Evolutionary conservation across 345 rosid genomes (phyloP), one percentile per base, ranked within the genome.

Genomic region (Carallia pectinifolia): DNA sequence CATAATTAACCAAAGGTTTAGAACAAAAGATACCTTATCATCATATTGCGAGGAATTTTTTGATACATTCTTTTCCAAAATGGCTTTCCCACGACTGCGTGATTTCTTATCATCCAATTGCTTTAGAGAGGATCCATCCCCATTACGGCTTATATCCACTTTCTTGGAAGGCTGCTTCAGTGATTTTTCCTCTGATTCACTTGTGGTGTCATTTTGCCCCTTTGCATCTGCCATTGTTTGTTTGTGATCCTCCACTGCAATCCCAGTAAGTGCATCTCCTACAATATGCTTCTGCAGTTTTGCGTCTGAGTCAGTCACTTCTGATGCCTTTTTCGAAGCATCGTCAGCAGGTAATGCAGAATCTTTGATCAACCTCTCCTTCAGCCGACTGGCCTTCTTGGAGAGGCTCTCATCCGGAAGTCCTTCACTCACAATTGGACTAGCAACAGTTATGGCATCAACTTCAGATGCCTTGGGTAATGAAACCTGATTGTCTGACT

Each of bases 51-150:
- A 69, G 6, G 85, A 76, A 12, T 69, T 76, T 74, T 83, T 80
- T 44, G 77, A 34, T 33, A 67, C 38, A 71, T 76, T 86, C 77
- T 77, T 87, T 71, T 79, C 89, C 9, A 77, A 76, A 53, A 58
- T 53, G 64, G 74, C 68, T 79, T 85, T 85, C 68, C 85, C 88
- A 80, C 72, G 83, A 44, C 75, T 76, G 34, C 63, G 72, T 69
- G 71, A 84, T 71, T 76, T 90, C 86, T 86, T 87, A 68, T 85
- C 86, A 71, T 76, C 87, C n/a, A 71, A 63, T 39, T 78, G 76
- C 69, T 77, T 89, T 39, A 68, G 44, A 67, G 82, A 76, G 50
- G 89, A 80, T 68, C 76, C 89, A 72, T 90, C 88, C 31, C 40
- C 85, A 53, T 67, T 72, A 61, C 81, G 74, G 62, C 84, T 80